These are phyloP conservation scores for Phytopythium helicoides DNA, from an alignment of 352 stramenopile species.

Conservation along the genomic window DNA sequence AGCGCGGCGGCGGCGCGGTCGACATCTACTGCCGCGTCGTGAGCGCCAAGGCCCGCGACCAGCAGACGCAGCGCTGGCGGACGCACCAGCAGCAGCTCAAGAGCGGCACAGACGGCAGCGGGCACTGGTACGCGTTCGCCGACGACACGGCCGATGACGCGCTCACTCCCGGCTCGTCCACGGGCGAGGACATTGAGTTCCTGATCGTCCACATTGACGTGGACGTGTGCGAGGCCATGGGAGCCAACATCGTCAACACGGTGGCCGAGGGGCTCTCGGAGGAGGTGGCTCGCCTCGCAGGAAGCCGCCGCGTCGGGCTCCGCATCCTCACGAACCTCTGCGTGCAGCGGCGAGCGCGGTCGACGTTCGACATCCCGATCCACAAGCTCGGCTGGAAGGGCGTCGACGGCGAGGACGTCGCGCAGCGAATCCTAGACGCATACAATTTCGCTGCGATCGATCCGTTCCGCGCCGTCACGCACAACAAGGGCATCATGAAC, in stretches of 20 bases:
- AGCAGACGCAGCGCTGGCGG: slow-evolving; percentile 2
- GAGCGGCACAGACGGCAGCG: slow-evolving; percentile 8
- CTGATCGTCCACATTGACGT: slow-evolving; percentile 87
- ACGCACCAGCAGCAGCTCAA: slow-evolving; percentile 13
- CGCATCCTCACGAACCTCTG: slow-evolving; percentile 90
- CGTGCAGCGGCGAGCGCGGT: slow-evolving; percentile 70
- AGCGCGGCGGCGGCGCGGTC: slow-evolving; percentile 71
- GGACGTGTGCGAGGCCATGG: slow-evolving; percentile 88
- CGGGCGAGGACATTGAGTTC: slow-evolving; percentile 28
- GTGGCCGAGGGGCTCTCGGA: slow-evolving; percentile 77
- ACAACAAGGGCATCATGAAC: slow-evolving; percentile 92
- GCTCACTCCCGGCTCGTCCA: slow-evolving; percentile 19
- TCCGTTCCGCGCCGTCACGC: slow-evolving; percentile 80
- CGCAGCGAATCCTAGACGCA: slow-evolving; percentile 71
- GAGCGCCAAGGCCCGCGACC: slow-evolving; percentile 33
- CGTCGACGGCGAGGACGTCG: slow-evolving; percentile 72
- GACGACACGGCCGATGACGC: slow-evolving; percentile 53
- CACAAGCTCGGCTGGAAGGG: slow-evolving; percentile 79
- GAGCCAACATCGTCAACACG: slow-evolving; percentile 88
- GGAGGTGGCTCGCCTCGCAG: slow-evolving; percentile 66
- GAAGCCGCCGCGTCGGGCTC: slow-evolving; percentile 60
- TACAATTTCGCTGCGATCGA: slow-evolving; percentile 86
- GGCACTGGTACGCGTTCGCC: slow-evolving; percentile 59
- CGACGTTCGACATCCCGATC: slow-evolving; percentile 72
- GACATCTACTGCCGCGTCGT: slow-evolving; percentile 84